A percentile compares a stretch with the other conserved stretches of the same genome.
Conservation (phyloP, 2,329 filamentous ascomycete genomes). For the Xylaria sp. region DNA sequence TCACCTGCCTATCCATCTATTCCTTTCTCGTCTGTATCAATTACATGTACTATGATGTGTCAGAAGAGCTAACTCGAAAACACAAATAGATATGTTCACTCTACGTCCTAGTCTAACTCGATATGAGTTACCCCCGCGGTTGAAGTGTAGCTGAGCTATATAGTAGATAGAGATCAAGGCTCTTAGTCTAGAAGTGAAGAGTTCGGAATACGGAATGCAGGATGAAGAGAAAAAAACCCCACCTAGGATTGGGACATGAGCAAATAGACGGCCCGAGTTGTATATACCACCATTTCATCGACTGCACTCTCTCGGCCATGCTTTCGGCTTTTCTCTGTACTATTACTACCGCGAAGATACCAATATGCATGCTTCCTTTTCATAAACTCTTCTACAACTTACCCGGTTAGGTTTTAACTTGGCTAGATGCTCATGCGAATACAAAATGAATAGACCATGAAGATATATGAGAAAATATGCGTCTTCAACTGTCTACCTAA, state of each 20-base stretch:
- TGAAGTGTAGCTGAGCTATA: neutral
- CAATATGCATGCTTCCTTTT: constrained; percentile 10
- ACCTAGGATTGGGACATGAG: neutral
- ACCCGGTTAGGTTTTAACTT: neutral
- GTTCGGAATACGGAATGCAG: neutral
- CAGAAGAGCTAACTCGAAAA: constrained; percentile 36
- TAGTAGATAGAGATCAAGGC: constrained; percentile 1
- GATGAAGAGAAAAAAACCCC: neutral
- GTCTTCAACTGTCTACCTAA: neutral
- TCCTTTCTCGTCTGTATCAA: neutral
- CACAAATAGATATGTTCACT: constrained; percentile 65
- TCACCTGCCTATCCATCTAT: neutral
- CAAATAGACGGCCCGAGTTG: constrained; percentile 6
- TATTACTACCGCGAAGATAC: constrained; percentile 30
- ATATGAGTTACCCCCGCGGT: neutral
- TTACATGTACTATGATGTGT: constrained; percentile 13
- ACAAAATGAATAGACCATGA: neutral
- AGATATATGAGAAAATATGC: neutral
- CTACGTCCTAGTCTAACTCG: constrained; percentile 62
- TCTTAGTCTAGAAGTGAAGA: neutral
- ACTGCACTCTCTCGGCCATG: neutral
- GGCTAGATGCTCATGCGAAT: neutral
- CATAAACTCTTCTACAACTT: neutral
- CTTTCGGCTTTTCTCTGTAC: constrained; percentile 14
- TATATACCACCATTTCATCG: constrained; percentile 24